Percentiles rank a stretch among this genome's conserved stretches.
phyloP scores from a whole-genome alignment of 2,329 filamentous ascomycete species.

The Sclerotinia minor region DNA sequence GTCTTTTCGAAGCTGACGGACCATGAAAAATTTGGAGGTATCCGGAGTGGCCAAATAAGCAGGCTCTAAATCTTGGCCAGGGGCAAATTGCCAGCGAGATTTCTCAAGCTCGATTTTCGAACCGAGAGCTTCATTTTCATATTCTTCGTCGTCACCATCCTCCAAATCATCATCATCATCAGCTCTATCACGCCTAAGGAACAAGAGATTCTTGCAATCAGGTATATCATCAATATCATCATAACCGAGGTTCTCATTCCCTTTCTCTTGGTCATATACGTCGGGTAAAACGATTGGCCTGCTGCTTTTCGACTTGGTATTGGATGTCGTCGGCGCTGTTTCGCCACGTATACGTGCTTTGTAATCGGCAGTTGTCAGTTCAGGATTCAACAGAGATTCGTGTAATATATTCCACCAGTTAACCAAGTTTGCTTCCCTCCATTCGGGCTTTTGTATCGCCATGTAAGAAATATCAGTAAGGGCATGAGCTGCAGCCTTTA shows the following conservation, averaged over 20 bases:
- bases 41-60: constrained; percentile 17
- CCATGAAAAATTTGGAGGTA: constrained; percentile 28
- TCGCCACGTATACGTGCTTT: neutral
- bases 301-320: neutral
- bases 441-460: neutral
- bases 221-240: neutral
- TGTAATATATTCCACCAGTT: constrained; percentile 11
- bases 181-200: neutral
- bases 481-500: neutral
- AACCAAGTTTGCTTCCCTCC: neutral
- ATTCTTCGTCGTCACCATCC: neutral
- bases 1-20: constrained; percentile 14
- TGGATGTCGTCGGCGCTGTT: neutral
- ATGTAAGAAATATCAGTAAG: neutral
- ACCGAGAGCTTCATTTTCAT: neutral
- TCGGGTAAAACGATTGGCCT: neutral
- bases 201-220: neutral
- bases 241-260: neutral
- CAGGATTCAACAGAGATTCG: neutral
- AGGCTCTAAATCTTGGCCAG: constrained; percentile 17
- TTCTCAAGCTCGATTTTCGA: neutral
- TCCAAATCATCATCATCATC: constrained; percentile 1
- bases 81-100: constrained; percentile 25
- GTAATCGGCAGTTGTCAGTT: neutral
- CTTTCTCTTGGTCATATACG: neutral